Conservation (phyloP, 352 stramenopile genomes). For the Pythium oligandrum region DNA sequence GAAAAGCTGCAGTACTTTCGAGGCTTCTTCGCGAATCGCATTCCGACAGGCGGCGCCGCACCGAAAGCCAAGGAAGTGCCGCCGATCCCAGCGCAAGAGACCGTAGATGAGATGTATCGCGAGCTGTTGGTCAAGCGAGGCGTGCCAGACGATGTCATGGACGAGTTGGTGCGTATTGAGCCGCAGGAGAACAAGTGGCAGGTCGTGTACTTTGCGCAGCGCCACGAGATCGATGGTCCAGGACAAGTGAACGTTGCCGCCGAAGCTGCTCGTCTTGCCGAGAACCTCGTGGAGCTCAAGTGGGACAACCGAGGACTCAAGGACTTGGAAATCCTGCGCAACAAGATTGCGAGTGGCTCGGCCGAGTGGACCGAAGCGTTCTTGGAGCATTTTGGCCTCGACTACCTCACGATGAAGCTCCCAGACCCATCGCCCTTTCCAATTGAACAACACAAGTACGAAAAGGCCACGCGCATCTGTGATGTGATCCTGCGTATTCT, state of each 20-base stretch:
- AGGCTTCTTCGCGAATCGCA: slow-evolving; percentile 78
- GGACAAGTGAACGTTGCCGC: slow-evolving; percentile 41
- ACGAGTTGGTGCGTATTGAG: slow-evolving; percentile 81
- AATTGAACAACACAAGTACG: slow-evolving; percentile 74
- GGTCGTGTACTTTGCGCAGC: slow-evolving; percentile 79
- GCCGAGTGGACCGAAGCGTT: slow-evolving; percentile 80
- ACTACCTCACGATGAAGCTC: slow-evolving; percentile 86
- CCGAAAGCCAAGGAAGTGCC: slow-evolving; percentile 71
- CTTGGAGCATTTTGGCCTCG: slow-evolving; percentile 63
- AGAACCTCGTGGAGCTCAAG: slow-evolving; percentile 76
- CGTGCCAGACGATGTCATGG: slow-evolving; percentile 80
- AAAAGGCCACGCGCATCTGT: slow-evolving; percentile 71
- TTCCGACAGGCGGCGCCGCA: slow-evolving; percentile 62
- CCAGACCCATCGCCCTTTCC: slow-evolving; percentile 76
- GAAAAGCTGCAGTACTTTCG: slow-evolving; percentile 85
- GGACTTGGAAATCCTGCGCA: slow-evolving; percentile 61
- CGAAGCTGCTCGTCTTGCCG: slow-evolving; percentile 60
- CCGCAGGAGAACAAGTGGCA: slow-evolving; percentile 84
- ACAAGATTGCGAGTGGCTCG: slow-evolving; percentile 64
- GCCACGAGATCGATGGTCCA: slow-evolving; percentile 74
- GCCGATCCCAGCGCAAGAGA: slow-evolving; percentile 49
- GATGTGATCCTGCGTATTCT: slow-evolving; percentile 76
- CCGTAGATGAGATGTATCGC: slow-evolving; percentile 85
- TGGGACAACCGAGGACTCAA: slow-evolving; percentile 80
- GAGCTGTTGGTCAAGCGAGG: slow-evolving; percentile 73